Evolutionary conservation across 257 asterid genomes (phyloP).

Genomic region (Plectranthus barbatus): DNA sequence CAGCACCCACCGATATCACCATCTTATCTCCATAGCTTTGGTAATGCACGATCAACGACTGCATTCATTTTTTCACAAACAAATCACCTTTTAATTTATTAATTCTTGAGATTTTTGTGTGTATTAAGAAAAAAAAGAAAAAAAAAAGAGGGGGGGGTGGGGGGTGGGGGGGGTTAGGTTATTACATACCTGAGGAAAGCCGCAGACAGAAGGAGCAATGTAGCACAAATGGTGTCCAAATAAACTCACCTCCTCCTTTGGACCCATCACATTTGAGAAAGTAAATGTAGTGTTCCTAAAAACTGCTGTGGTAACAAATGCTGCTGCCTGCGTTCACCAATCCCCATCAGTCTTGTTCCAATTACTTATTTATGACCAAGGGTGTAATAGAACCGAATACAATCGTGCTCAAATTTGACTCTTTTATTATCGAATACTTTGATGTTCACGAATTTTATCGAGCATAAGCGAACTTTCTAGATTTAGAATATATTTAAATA

Average conservation of each 20-base stretch:
- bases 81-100: neutral
- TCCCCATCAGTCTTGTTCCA: no score
- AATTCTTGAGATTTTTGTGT: no score
- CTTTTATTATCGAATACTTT: no score
- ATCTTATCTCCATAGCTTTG: conserved; percentile 37
- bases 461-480: no score
- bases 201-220: conserved; percentile 32
- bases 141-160: no score
- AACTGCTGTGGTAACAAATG: neutral
- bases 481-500: no score
- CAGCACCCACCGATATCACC: conserved; percentile 27
- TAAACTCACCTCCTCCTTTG: neutral
- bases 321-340: neutral
- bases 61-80: neutral
- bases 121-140: no score
- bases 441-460: no score
- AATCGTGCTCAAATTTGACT: no score
- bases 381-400: no score
- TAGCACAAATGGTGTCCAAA: conserved; percentile 3
- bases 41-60: conserved; percentile 27
- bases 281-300: neutral
- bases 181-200: conserved; percentile 28
- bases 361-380: no score
- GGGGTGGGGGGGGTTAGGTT: no score
- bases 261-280: conserved; percentile 5